Evolutionary conservation across 495 filamentous ascomycete genomes (phyloP).

Genomic region (Alectoria sarmentosa): DNA sequence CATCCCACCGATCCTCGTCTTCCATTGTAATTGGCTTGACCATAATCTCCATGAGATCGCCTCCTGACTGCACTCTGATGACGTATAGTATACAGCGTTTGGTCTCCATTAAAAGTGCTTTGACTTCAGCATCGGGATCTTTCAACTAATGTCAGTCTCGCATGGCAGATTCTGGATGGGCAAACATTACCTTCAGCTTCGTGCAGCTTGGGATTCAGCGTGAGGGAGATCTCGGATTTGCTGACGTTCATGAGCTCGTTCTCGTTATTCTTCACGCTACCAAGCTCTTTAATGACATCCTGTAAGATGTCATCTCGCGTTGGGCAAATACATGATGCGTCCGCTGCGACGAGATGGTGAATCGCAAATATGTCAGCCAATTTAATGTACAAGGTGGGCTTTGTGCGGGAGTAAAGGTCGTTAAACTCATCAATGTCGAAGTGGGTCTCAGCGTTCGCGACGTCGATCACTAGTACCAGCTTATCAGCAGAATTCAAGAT

Average conservation of each 20-base stretch:
- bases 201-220: slow-evolving; percentile 84
- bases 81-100: slow-evolving; percentile 97
- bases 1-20: slow-evolving; percentile 83
- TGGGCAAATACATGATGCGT: slow-evolving; percentile 68
- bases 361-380: slow-evolving; percentile 97
- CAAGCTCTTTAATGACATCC: slow-evolving; percentile 86
- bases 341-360: slow-evolving; percentile 76
- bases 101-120: slow-evolving; percentile 93
- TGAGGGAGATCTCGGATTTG: slow-evolving; percentile 85
- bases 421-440: slow-evolving; percentile 99
- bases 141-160: slow-evolving; percentile 11
- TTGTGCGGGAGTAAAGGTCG: slow-evolving; percentile 89
- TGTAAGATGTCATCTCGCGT: slow-evolving; percentile 80
- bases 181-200: slow-evolving; percentile 60
- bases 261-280: slow-evolving; percentile 92
- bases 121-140: slow-evolving; percentile 87
- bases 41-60: slow-evolving; percentile 89
- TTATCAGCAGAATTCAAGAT: slow-evolving; percentile 11
- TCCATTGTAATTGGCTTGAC: slow-evolving; percentile 80
- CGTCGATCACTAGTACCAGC: slow-evolving; percentile 59
- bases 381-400: slow-evolving; percentile 97
- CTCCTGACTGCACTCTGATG: slow-evolving; percentile 89
- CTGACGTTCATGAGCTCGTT: slow-evolving; percentile 82
- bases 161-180: neutral
- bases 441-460: slow-evolving; percentile 77